phyloP scores from a whole-genome alignment of 108 stramenopile species.

The Seminavis robusta region DNA sequence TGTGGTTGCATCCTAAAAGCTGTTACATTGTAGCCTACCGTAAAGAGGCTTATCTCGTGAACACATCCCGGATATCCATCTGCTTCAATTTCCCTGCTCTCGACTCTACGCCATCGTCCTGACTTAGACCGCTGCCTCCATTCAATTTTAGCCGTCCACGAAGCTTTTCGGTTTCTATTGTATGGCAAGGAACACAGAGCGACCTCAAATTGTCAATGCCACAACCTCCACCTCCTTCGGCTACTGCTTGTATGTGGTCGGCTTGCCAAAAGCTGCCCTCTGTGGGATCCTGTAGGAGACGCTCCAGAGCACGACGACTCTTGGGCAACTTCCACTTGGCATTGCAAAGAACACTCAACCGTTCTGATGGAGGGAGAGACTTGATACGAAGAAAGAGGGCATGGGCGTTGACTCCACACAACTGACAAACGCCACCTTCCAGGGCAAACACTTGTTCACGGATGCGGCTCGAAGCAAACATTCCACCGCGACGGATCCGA shows the following conservation, averaged over 20 bases:
- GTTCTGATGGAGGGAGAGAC: conserved; percentile 61
- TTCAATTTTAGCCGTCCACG: background rate
- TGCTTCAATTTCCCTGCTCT: too few species aligned
- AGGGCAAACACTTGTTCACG: conserved; percentile 53
- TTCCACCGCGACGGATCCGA: conserved; percentile 54
- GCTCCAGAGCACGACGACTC: conserved; percentile 36
- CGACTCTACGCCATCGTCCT: too few species aligned
- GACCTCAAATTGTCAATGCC: conserved; percentile 74
- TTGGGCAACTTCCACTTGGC: conserved; percentile 63
- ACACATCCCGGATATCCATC: too few species aligned
- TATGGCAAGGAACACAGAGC: conserved; percentile 75
- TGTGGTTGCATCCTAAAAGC: too few species aligned
- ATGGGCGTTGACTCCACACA: conserved; percentile 30
- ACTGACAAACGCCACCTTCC: conserved; percentile 43
- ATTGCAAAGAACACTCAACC: conserved; percentile 55
- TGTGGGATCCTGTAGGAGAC: conserved; percentile 50
- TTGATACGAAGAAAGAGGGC: conserved; percentile 52
- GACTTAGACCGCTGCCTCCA: too few species aligned
- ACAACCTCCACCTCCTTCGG: conserved; percentile 73
- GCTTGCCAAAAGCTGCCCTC: conserved; percentile 86
- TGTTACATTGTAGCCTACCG: too few species aligned
- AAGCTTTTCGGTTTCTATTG: conserved; percentile 37
- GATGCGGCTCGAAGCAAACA: conserved; percentile 42
- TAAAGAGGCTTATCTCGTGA: too few species aligned
- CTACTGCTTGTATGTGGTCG: conserved; percentile 77